Evolutionary conservation across 2,329 filamentous ascomycete genomes (phyloP).

Genomic region (Pestalotiopsis sp.): DNA sequence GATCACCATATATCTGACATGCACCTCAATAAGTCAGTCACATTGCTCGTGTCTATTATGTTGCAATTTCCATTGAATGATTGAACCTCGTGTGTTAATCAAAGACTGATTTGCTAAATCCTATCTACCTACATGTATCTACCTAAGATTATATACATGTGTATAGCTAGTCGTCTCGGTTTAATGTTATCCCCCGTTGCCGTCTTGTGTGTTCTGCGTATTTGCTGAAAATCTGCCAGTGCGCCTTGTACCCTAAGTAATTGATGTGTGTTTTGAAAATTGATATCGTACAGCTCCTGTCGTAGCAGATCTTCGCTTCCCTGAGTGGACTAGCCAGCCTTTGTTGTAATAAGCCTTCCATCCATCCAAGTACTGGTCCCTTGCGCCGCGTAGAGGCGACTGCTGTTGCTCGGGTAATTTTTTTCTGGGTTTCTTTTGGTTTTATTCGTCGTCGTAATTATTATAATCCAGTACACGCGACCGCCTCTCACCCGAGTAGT

Average conservation of each 20-base stretch:
- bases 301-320: conserved; percentile 9
- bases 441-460: neutral
- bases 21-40: no score
- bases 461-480: neutral
- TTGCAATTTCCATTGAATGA: no score
- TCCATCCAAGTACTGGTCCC: conserved; percentile 1
- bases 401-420: conserved; percentile 8
- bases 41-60: no score
- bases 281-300: neutral
- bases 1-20: neutral
- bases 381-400: conserved; percentile 10
- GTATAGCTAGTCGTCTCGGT: neutral
- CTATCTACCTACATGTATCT: neutral
- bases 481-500: neutral
- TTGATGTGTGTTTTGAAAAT: neutral
- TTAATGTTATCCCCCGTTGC: neutral
- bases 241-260: neutral
- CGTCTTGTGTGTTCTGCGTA: neutral
- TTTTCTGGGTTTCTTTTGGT: neutral
- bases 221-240: neutral
- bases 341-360: neutral
- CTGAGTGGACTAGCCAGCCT: neutral
- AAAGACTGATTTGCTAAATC: neutral
- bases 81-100: neutral
- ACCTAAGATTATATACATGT: neutral